Evolutionary conservation across 495 filamentous ascomycete genomes (phyloP).

Genomic region (Cetradonia linearis): DNA sequence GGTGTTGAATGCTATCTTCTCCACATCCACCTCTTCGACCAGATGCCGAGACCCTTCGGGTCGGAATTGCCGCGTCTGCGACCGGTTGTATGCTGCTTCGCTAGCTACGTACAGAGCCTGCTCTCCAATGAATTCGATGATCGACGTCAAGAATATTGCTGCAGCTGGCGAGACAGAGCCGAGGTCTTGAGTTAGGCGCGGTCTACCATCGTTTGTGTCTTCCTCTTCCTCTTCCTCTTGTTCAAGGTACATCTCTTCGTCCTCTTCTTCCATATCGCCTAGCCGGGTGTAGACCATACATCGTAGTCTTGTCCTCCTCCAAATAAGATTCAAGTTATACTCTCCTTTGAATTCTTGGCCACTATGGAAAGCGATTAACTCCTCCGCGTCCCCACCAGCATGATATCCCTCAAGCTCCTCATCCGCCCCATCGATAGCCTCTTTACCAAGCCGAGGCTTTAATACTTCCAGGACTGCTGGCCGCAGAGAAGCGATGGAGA

Average conservation of each 20-base stretch:
- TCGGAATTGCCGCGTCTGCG: constrained; percentile 39
- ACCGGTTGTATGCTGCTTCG: constrained; percentile 70
- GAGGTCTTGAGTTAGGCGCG: constrained; percentile 45
- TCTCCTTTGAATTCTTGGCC: constrained; percentile 43
- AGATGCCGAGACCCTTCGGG: background rate
- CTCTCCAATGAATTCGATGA: constrained; percentile 90
- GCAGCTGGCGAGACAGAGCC: constrained; percentile 82
- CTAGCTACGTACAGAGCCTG: constrained; percentile 80
- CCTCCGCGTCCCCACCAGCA: constrained; percentile 61
- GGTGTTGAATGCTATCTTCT: constrained; percentile 80
- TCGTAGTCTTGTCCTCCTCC: constrained; percentile 82
- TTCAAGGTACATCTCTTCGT: constrained; percentile 77
- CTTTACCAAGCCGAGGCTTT: constrained; percentile 76
- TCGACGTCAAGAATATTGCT: constrained; percentile 89
- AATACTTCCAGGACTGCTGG: constrained; percentile 80
- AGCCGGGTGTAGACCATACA: constrained; percentile 98
- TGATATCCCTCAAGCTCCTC: constrained; percentile 85
- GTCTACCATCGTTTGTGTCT: constrained; percentile 34
- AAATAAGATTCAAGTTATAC: constrained; percentile 80
- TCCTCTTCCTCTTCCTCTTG: constrained; percentile 54
- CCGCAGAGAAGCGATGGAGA: constrained; percentile 65
- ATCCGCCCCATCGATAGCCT: constrained; percentile 79
- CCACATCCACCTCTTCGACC: constrained; percentile 86
- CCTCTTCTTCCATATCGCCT: constrained; percentile 95
- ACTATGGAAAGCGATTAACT: constrained; percentile 45